phyloP scores from a whole-genome alignment of 2,329 filamentous ascomycete genomes.

The Fusarium musae region DNA sequence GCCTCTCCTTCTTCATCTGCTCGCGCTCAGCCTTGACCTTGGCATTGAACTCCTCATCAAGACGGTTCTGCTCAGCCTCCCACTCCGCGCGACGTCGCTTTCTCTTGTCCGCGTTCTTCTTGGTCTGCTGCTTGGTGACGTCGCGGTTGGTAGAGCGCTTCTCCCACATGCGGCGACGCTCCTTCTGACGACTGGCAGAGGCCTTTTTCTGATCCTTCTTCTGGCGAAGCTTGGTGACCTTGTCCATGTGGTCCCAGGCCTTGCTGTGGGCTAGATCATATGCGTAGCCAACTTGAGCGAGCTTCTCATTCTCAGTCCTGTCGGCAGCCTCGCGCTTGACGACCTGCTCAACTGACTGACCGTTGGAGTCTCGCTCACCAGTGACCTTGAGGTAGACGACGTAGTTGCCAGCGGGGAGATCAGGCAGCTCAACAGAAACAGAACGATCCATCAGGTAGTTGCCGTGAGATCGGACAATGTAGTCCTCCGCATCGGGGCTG shows the following conservation, averaged over 20 bases:
- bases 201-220: conserved; percentile 62
- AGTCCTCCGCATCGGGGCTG: conserved; percentile 65
- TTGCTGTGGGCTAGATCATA: conserved; percentile 72
- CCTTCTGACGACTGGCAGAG: conserved; percentile 56
- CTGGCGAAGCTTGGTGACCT: conserved; percentile 61
- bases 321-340: conserved; percentile 62
- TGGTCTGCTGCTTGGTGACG: conserved; percentile 54
- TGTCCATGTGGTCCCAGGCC: conserved; percentile 62
- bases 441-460: conserved; percentile 69
- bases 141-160: conserved; percentile 57
- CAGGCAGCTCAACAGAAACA: conserved; percentile 66
- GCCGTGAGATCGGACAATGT: conserved; percentile 68
- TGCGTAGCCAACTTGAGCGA: conserved; percentile 66
- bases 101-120: conserved; percentile 53
- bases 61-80: conserved; percentile 42
- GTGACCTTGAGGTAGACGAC: conserved; percentile 66
- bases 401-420: conserved; percentile 67
- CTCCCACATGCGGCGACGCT: conserved; percentile 62
- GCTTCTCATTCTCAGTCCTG: conserved; percentile 65
- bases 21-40: conserved; percentile 30
- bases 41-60: conserved; percentile 47
- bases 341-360: conserved; percentile 65
- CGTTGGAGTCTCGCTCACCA: conserved; percentile 57
- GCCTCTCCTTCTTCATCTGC: conserved; percentile 33
- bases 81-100: conserved; percentile 44